These are phyloP conservation scores for Rubroshorea leprosula DNA, from an alignment of 345 rosid species.

Conservation along the genomic window DNA sequence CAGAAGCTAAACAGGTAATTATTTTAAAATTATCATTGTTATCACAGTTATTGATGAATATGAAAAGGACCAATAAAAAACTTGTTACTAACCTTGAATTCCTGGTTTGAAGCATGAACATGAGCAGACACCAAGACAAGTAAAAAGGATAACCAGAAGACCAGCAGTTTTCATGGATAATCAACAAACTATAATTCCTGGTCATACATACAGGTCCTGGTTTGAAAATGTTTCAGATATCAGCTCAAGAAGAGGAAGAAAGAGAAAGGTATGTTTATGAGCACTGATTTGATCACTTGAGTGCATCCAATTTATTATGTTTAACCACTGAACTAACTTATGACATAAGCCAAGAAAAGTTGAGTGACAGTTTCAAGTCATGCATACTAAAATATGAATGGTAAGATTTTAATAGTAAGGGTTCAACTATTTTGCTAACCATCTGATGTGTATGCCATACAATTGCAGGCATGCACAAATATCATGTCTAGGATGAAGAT, in stretches of 20 bases:
- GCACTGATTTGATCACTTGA: not conserved
- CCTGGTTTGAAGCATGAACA: conserved; percentile 37
- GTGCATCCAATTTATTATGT: not conserved
- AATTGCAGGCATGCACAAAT: conserved; percentile 34
- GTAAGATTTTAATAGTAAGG: not conserved
- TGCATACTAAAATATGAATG: not conserved
- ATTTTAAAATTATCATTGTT: not conserved
- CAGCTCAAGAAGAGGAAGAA: conserved; percentile 45
- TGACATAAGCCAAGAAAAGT: not conserved
- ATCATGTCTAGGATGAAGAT: conserved; percentile 36
- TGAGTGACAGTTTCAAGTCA: not conserved
- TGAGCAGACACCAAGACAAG: conserved; percentile 29
- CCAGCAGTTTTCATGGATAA: conserved; percentile 43
- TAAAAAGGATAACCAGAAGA: conserved; percentile 44
- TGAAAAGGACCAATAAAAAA: not conserved
- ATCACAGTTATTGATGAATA: not conserved
- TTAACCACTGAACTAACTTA: not conserved
- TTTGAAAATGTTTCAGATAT: conserved; percentile 58
- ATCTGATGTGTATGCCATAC: conserved; percentile 5
- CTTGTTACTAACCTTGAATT: conserved; percentile 11
- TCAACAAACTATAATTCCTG: conserved; percentile 66
- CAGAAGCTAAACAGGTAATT: conserved; percentile 43
- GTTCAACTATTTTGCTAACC: not conserved
- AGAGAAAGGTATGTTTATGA: conserved; percentile 44
- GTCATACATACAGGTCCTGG: conserved; percentile 67